Base-by-base conservation (phyloP, 2,329 filamentous ascomycete genomes). In the Xylaria sp. region DNA sequence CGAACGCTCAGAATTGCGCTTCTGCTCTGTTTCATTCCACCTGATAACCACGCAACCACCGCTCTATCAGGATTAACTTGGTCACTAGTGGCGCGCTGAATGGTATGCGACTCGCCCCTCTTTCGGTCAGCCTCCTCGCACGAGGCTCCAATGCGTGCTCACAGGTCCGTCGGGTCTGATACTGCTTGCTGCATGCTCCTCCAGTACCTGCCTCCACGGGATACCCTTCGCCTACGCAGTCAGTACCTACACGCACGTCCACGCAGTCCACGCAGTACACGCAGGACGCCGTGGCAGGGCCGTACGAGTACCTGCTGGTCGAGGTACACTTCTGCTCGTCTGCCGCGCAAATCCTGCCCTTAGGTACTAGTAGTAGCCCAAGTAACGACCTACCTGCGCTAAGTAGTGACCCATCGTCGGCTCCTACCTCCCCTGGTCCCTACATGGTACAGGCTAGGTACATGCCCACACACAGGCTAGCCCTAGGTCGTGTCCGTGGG, bases 11-110 rank as follows among this genome's bases (percentile, higher is more conserved):
- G 58, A 64, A 53, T 50, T 57, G 61, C 60, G 59, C 57, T 13
- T 52, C 54, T 60, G 19, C 56, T 59, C 52, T 63, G 59, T 61
- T 46, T 60, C 57, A 63, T 62, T 65, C 23, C 65, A 64, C 69
- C 68, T 70, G 68, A 62, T 44, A 54, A 54, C 35, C 54, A 66
- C 62, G 23, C 23, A 30, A 30, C 23, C 23, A 30, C 23, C 23
- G 58, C 69, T 69, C 46, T 49, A 63, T 69, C 67, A 55, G 67
- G 69, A 59, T 58, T 57, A 65, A 69, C 59, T 55, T 65, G 44
- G 61, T 58, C 37, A 62, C 56, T 62, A 55, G 69, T 71, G 69
- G 69, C 69, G 69, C 62, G 68, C 69, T 70, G 69, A 71, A 64
- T 66, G 57, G 61, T 56, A 55, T 60, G 61, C 64, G 55, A 61